These are phyloP conservation scores for Hypoxylon perforatum DNA, from an alignment of 495 filamentous ascomycete species.

Conservation along the genomic window DNA sequence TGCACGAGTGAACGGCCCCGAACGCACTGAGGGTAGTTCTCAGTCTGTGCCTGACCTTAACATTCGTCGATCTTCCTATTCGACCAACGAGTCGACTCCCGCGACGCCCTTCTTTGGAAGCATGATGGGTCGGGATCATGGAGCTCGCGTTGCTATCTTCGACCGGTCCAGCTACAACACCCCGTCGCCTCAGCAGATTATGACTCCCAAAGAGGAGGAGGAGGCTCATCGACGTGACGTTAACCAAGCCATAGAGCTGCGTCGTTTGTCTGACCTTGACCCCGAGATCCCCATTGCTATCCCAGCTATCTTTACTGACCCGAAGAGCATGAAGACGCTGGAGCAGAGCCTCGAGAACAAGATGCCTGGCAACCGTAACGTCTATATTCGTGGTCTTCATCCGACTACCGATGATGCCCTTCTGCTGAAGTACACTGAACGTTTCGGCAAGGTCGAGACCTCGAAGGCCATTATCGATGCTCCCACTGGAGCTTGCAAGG, in stretches of 20 bases:
- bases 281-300: slow-evolving; percentile 90
- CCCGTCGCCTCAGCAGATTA: slow-evolving; percentile 72
- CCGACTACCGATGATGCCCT: slow-evolving; percentile 95
- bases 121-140: slow-evolving; percentile 62
- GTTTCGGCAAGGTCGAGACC: slow-evolving; percentile 90
- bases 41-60: slow-evolving; percentile 67
- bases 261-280: slow-evolving; percentile 70
- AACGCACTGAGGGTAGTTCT: slow-evolving; percentile 52
- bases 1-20: slow-evolving; percentile 51
- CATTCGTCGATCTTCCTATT: slow-evolving; percentile 72
- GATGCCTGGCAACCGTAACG: slow-evolving; percentile 85
- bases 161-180: slow-evolving; percentile 71
- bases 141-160: slow-evolving; percentile 64
- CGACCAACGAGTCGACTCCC: slow-evolving; percentile 75
- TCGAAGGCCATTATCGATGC: slow-evolving; percentile 98
- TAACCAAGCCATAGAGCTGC: background rate
- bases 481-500: slow-evolving; percentile 91
- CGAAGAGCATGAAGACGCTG: slow-evolving; percentile 79
- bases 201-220: slow-evolving; percentile 50
- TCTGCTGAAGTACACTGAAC: slow-evolving; percentile 79
- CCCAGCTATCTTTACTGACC: slow-evolving; percentile 82
- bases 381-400: slow-evolving; percentile 95
- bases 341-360: slow-evolving; percentile 93
- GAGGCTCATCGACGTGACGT: slow-evolving; percentile 57
- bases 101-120: slow-evolving; percentile 69